Evolutionary conservation across 495 filamentous ascomycete genomes (phyloP).

Genomic region (Cudoniella acicularis): DNA sequence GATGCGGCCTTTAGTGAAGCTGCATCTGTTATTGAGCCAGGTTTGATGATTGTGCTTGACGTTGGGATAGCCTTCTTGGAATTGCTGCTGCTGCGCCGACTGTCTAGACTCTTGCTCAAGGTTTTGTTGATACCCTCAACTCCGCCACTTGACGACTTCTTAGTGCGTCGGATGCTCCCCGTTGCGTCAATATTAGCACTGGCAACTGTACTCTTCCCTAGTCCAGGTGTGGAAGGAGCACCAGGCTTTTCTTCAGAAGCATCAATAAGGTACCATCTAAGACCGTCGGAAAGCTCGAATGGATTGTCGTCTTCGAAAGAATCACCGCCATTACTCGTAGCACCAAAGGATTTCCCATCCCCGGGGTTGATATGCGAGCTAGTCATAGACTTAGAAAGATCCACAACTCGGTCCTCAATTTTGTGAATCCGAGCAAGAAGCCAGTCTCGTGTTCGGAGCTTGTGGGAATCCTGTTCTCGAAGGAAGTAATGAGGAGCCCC

Average conservation of each 20-base stretch:
- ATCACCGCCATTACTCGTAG: conserved; percentile 48
- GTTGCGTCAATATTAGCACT: conserved; percentile 83
- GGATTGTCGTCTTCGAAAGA: conserved; percentile 85
- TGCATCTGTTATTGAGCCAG: conserved; percentile 20
- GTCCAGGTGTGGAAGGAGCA: conserved; percentile 85
- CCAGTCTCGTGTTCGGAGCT: conserved; percentile 81
- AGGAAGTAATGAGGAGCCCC: conserved; percentile 96
- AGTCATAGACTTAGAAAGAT: conserved; percentile 75
- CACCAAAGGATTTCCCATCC: conserved; percentile 50
- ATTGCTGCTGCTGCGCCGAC: conserved; percentile 77
- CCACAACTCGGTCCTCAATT: conserved; percentile 89
- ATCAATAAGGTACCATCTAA: conserved; percentile 94
- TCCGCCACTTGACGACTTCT: conserved; percentile 39
- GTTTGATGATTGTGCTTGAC: conserved; percentile 29
- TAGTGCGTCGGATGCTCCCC: conserved; percentile 59
- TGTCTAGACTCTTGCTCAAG: conserved; percentile 82
- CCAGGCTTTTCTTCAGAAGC: conserved; percentile 91
- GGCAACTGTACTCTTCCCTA: conserved; percentile 85
- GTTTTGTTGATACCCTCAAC: conserved; percentile 73
- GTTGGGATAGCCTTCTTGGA: conserved; percentile 58
- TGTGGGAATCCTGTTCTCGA: conserved; percentile 85
- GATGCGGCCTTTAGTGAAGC: conserved; percentile 17
- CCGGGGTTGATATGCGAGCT: conserved; percentile 34
- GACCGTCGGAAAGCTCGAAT: conserved; percentile 91
- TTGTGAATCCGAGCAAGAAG: conserved; percentile 89